phyloP scores from a whole-genome alignment of 2,329 filamentous ascomycete genomes.

The Fusarium sterilihyphosum region DNA sequence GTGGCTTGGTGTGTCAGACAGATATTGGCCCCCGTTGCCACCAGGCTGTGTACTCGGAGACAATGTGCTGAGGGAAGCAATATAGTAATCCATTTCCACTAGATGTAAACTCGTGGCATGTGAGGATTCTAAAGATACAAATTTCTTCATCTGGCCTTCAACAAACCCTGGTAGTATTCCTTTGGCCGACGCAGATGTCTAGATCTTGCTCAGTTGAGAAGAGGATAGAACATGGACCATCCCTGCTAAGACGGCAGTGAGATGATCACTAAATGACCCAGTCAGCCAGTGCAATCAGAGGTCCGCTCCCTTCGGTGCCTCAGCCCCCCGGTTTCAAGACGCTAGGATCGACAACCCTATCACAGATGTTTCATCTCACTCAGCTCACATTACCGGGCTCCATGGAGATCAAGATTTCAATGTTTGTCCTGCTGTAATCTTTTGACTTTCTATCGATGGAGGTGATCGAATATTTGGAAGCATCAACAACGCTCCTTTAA shows the following conservation, averaged over 20 bases:
- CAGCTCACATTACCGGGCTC: no score
- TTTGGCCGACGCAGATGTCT: no score
- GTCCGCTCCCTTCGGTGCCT: background rate
- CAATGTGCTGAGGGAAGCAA: no score
- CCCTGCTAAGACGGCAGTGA: background rate
- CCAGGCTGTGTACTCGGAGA: background rate
- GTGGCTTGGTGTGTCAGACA: background rate
- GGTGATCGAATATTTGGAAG: fast-evolving
- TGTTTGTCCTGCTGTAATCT: no score
- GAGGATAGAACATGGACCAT: background rate
- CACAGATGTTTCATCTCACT: background rate
- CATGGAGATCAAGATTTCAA: background rate
- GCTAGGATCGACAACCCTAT: background rate
- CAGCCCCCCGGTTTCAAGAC: background rate
- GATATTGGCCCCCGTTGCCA: background rate
- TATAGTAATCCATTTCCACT: no score
- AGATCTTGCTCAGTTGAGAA: background rate
- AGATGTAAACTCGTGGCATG: no score
- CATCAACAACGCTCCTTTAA: no score
- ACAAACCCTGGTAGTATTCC: no score
- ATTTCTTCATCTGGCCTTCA: no score
- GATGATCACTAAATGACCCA: background rate
- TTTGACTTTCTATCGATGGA: no score
- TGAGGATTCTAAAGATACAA: no score
- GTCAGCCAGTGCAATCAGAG: background rate